phyloP scores from a whole-genome alignment of 805 yeast species.

The Candida sakaeoensis region DNA sequence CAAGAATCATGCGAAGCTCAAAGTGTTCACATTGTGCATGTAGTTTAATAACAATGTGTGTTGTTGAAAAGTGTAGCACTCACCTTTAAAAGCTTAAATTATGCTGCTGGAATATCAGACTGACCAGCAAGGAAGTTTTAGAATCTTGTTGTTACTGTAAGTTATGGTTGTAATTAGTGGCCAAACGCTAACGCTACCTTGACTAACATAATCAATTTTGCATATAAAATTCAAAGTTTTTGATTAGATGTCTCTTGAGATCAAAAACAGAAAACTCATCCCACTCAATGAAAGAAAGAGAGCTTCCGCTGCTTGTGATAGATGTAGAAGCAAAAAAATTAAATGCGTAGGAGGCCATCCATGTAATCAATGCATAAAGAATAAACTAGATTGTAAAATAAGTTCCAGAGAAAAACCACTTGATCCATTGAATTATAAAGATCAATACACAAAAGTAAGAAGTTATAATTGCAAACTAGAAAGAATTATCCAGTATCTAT shows the following conservation, averaged over 20 bases:
- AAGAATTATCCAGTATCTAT: constrained; percentile 12
- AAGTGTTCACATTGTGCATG: too few relatives aligned
- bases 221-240: too few relatives aligned
- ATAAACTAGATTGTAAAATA: constrained; percentile 9
- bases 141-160: too few relatives aligned
- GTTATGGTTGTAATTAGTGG: too few relatives aligned
- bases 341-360: constrained; percentile 11
- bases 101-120: too few relatives aligned
- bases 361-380: constrained; percentile 4
- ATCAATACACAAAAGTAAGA: constrained; percentile 2
- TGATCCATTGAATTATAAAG: constrained; percentile 8
- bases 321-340: constrained; percentile 9
- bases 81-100: too few relatives aligned
- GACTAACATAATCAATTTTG: too few relatives aligned
- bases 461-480: constrained; percentile 14
- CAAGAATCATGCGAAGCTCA: too few relatives aligned
- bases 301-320: constrained; percentile 10
- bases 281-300: constrained; percentile 6
- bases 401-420: constrained; percentile 11
- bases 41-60: too few relatives aligned
- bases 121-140: too few relatives aligned
- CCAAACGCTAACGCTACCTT: too few relatives aligned
- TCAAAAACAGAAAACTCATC: constrained; percentile 10
- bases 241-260: not conserved
- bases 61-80: too few relatives aligned